A percentile compares a stretch with the other conserved stretches of the same genome.
These are phyloP conservation scores for Hebeloma cylindrosporum DNA, from an alignment of 768 basidiomycete species.

Conservation along the genomic window DNA sequence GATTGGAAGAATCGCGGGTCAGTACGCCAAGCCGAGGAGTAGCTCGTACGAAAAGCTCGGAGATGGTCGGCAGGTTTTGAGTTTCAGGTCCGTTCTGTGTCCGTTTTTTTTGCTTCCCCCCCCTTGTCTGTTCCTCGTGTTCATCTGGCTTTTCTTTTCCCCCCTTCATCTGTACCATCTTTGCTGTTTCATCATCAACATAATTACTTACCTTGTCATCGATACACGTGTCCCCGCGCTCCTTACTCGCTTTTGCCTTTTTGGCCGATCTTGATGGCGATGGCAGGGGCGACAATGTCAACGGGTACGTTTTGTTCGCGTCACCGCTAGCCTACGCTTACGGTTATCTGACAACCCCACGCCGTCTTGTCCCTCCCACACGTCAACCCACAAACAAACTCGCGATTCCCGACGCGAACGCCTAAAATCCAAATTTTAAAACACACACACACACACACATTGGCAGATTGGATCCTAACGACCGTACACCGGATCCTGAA, in stretches of 20 bases:
- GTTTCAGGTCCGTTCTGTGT: slow-evolving; percentile 68
- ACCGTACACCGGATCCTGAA: slow-evolving; percentile 88
- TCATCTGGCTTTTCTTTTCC: background rate
- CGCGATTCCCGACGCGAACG: slow-evolving; percentile 6
- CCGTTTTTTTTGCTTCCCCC: background rate
- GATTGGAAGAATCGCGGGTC: slow-evolving; percentile 91
- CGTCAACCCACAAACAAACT: slow-evolving; percentile 2
- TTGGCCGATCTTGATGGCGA: background rate
- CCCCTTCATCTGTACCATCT: too few species aligned
- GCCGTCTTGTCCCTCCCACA: slow-evolving; percentile 5
- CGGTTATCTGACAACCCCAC: slow-evolving; percentile 16
- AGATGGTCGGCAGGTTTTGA: slow-evolving; percentile 67
- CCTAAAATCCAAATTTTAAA: slow-evolving; percentile 7
- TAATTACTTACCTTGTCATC: slow-evolving; percentile 1
- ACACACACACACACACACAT: background rate
- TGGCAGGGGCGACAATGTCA: slow-evolving; percentile 91
- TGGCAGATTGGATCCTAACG: slow-evolving; percentile 61
- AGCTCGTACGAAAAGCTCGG: slow-evolving; percentile 78
- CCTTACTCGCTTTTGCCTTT: too few species aligned
- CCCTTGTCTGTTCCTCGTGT: slow-evolving; percentile 3
- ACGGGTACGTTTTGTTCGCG: slow-evolving; percentile 55
- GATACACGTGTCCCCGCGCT: too few species aligned
- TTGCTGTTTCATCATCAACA: too few species aligned
- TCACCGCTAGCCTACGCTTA: slow-evolving; percentile 3
- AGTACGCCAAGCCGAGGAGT: slow-evolving; percentile 93